Conservation (phyloP, 2,329 filamentous ascomycete species). For the Epichloe scottii region DNA sequence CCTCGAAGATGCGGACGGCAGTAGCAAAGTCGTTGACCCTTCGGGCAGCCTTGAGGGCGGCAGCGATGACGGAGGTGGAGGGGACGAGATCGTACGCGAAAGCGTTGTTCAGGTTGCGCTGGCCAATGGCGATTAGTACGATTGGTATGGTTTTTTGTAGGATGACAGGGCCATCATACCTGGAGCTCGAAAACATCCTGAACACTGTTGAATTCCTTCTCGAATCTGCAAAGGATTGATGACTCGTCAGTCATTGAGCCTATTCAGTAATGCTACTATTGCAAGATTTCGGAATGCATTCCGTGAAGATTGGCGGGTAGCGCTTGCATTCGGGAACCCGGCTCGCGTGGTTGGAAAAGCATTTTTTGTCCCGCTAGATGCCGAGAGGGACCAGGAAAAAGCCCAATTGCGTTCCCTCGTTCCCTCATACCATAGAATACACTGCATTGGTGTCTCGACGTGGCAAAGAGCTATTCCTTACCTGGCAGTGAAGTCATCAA, state of each 20-base stretch:
- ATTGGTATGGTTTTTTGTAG: conserved; percentile 6
- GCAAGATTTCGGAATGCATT: background rate
- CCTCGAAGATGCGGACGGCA: conserved; percentile 96
- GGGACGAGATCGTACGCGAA: conserved; percentile 99
- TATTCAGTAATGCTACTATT: background rate
- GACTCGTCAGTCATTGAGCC: conserved; percentile 18
- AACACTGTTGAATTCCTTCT: conserved; percentile 97
- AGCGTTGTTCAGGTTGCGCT: conserved; percentile 96
- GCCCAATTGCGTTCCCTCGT: background rate
- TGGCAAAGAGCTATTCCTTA: conserved; percentile 34
- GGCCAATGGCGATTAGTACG: conserved; percentile 8
- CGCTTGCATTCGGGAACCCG: background rate
- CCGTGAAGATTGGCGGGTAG: background rate
- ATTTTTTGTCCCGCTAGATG: background rate
- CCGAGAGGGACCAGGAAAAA: background rate
- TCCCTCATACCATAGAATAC: background rate
- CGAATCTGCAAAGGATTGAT: conserved; percentile 52
- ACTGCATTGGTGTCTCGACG: background rate
- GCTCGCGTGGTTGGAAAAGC: background rate
- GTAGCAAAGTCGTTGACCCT: conserved; percentile 98
- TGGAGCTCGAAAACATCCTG: conserved; percentile 99
- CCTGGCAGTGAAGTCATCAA: conserved; percentile 97
- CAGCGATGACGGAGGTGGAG: conserved; percentile 77
- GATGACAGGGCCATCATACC: conserved; percentile 43
- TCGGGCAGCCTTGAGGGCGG: conserved; percentile 85